Evolutionary conservation across 2,329 filamentous ascomycete species (phyloP).

Genomic region (Macrophomina pseudophaseolina): DNA sequence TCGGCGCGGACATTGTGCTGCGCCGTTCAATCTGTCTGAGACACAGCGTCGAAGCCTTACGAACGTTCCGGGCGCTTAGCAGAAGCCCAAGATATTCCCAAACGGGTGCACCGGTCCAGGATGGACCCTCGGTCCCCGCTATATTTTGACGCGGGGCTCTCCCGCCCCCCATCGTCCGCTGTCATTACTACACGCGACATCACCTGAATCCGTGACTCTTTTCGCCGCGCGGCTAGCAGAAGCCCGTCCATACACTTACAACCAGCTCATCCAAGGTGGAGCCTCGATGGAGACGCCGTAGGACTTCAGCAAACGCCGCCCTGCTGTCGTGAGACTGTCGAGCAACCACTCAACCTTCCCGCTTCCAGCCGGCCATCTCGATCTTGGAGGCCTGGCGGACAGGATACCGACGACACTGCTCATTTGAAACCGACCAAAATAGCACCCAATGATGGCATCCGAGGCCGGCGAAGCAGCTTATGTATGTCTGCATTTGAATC

Average conservation of each 20-base stretch:
- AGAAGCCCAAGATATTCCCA: constrained; percentile 9
- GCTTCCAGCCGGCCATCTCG: constrained; percentile 1
- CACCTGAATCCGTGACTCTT: constrained; percentile 21
- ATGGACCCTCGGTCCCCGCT: constrained; percentile 5
- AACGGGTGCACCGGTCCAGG: constrained; percentile 1
- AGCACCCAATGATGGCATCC: constrained; percentile 20
- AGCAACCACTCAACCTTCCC: constrained; percentile 3
- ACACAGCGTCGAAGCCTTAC: constrained; percentile 18
- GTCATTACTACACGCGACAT: constrained; percentile 21
- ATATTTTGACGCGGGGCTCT: constrained; percentile 10
- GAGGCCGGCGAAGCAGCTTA: constrained; percentile 3
- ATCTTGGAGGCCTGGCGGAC: constrained; percentile 8
- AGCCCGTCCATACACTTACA: constrained; percentile 10
- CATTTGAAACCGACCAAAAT: constrained; percentile 19
- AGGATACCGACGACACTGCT: constrained; percentile 17
- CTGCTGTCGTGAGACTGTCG: constrained; percentile 19
- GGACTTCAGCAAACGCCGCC: constrained; percentile 13
- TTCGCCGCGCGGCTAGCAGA: constrained; percentile 13
- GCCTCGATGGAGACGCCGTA: constrained; percentile 10
- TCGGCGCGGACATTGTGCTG: constrained; percentile 12
- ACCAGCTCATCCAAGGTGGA: constrained; percentile 24
- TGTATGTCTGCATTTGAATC: constrained; percentile 18
- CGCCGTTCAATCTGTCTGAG: constrained; percentile 18
- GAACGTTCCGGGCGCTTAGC: constrained; percentile 22
- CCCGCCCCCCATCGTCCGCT: not conserved